These are phyloP conservation scores for Biscogniauxia sp. DNA, from an alignment of 2,329 filamentous ascomycete species.

Conservation along the genomic window DNA sequence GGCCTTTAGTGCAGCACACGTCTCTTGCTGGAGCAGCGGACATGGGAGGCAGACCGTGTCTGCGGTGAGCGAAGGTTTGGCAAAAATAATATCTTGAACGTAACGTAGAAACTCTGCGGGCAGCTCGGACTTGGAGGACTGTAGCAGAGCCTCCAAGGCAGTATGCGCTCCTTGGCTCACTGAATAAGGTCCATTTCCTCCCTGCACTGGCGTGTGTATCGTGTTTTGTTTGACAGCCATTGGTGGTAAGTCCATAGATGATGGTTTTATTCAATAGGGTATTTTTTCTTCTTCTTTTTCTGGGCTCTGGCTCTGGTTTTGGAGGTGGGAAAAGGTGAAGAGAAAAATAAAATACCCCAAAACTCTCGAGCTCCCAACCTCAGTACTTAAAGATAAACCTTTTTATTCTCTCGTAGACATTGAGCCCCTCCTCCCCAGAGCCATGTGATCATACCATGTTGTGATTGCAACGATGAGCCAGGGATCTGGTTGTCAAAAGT, in stretches of 20 bases:
- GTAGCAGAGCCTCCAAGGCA: conserved; percentile 29
- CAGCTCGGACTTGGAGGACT: conserved; percentile 30
- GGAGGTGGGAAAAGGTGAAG: not conserved
- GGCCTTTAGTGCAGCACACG: conserved; percentile 50
- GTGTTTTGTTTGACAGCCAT: conserved; percentile 17
- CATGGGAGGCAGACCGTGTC: conserved; percentile 38
- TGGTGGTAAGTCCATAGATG: not conserved
- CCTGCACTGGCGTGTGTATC: conserved; percentile 2
- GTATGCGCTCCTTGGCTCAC: conserved; percentile 32
- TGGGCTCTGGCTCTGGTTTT: not conserved
- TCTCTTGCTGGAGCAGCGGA: conserved; percentile 42
- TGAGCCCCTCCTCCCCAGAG: not conserved
- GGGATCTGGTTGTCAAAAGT: not conserved
- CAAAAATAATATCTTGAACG: conserved; percentile 31
- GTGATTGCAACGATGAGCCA: not conserved
- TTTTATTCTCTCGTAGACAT: not conserved
- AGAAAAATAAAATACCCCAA: not conserved
- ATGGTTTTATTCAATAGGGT: conserved; percentile 5
- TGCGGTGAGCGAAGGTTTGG: conserved; percentile 25
- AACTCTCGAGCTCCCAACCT: not conserved
- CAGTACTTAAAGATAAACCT: not conserved
- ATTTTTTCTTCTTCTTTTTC: not conserved
- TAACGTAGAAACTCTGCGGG: conserved; percentile 31
- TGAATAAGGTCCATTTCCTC: conserved; percentile 24
- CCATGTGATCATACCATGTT: not conserved